Base-by-base conservation (phyloP, 2,329 filamentous ascomycete genomes). In the Macroventuria anomochaeta region DNA sequence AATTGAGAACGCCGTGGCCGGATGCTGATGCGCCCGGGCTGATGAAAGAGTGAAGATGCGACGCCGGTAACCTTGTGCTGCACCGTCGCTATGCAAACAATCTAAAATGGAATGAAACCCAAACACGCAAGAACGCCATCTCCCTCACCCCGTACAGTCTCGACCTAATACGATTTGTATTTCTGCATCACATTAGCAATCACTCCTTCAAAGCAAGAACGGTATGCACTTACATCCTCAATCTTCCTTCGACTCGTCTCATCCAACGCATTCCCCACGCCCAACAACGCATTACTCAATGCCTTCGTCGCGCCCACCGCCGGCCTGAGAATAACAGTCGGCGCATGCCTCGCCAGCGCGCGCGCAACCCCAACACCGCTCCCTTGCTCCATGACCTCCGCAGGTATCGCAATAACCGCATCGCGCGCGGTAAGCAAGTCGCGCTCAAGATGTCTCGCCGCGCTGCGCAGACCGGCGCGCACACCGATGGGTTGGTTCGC, bases 401-500 rank as follows among this genome's bases (percentile, higher is more conserved):
- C 90, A 0, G 95, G 93, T 21, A 99, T 91, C 1, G 93, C 95
- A 65, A 99, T 93, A 53, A 99, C 91, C 8, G 93, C 95, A 75
- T 99, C 92, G 51, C 88, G 83, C 0, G 95, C 91, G 37, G 93
- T 81, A 32, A 93, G 82, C n/a, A 99, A 80, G 73, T 99, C 96
- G 28, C 92, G 85, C 56, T 93, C 87, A 23, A 99, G 81, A 46
- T 92, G 90, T 23, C 87, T 81, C 65, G 93, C 93, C 3, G 92
- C 95, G 11, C 90, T 90, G 2, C 89, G 84, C 13, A 99, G 79
- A 3, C 95, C 95, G 64, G 96, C 90, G 3, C 93, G 82, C 2
- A 99, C 89, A 1, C 91, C 91, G 2, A 95, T 85, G 0, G 96
- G 96, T 70, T 97, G 95, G 64, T 97, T 90, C 0, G 96, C 95